Evolutionary conservation across 2,329 filamentous ascomycete species (phyloP).

Genomic region (Xylaria arbuscula): DNA sequence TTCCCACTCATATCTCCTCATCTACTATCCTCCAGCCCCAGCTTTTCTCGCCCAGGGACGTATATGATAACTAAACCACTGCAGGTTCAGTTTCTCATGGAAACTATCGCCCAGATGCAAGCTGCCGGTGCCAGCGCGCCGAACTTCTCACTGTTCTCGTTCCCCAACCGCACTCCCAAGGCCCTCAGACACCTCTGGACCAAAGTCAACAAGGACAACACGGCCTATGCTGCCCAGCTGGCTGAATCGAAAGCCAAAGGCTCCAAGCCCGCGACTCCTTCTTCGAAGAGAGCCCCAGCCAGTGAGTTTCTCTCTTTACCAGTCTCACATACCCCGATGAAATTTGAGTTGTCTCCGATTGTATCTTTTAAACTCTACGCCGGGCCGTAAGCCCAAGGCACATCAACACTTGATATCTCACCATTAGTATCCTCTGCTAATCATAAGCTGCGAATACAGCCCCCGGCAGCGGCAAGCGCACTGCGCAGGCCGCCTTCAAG

Average conservation of each 20-base stretch:
- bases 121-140: slow-evolving; percentile 3
- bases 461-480: slow-evolving; percentile 21
- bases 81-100: slow-evolving; percentile 11
- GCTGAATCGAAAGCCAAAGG: background rate
- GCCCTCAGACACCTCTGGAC: slow-evolving; percentile 8
- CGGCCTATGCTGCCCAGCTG: background rate
- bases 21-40: background rate
- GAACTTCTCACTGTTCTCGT: accelerated
- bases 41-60: background rate
- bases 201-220: slow-evolving; percentile 18
- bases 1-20: background rate
- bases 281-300: background rate
- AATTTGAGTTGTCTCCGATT: background rate
- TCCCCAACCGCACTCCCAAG: slow-evolving; percentile 23
- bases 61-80: background rate
- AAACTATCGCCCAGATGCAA: slow-evolving; percentile 14
- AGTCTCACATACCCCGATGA: background rate
- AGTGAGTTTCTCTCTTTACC: slow-evolving; percentile 16
- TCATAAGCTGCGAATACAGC: background rate
- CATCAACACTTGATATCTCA: background rate
- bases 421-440: slow-evolving; percentile 13
- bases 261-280: background rate
- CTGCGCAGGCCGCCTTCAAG: background rate
- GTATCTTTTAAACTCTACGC: background rate
- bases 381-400: no score